Conservation (phyloP, 2,329 filamentous ascomycete species). For the Fusarium marasasianum region DNA sequence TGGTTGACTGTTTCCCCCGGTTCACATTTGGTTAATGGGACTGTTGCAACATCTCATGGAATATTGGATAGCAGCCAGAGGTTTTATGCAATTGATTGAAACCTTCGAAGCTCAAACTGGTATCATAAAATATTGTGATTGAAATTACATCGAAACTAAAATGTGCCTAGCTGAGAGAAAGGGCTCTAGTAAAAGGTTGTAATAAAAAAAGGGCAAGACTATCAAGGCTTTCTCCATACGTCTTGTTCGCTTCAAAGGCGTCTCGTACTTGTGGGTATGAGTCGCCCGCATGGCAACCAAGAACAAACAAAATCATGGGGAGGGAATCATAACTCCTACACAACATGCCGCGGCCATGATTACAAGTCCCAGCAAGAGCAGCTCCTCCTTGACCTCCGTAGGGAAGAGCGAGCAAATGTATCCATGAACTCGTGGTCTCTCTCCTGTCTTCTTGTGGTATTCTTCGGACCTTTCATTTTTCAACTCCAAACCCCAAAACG, state of each 20-base stretch:
- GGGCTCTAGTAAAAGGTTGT: constrained; percentile 47
- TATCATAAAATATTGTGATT: constrained; percentile 57
- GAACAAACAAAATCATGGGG: constrained; percentile 37
- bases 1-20: constrained; percentile 4
- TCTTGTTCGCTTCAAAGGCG: constrained; percentile 40
- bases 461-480: constrained; percentile 46
- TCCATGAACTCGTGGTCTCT: constrained; percentile 42
- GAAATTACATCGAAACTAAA: constrained; percentile 60
- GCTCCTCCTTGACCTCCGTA: constrained; percentile 15
- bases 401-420: constrained; percentile 42
- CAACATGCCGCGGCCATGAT: constrained; percentile 37
- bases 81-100: constrained; percentile 29
- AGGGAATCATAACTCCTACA: constrained; percentile 43
- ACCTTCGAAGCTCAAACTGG: constrained; percentile 46
- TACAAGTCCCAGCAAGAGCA: constrained; percentile 26
- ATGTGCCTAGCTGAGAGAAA: constrained; percentile 49
- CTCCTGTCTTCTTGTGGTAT: constrained; percentile 43
- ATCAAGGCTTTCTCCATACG: constrained; percentile 47
- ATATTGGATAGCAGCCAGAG: not conserved
- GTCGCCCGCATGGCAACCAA: constrained; percentile 36
- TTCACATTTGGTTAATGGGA: constrained; percentile 1
- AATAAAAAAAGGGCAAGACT: constrained; percentile 51
- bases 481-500: constrained; percentile 49
- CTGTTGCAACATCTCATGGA: not conserved
- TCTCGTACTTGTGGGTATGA: constrained; percentile 35